Percentiles rank a stretch among this genome's conserved stretches.
Evolutionary conservation across 306 rosid genomes (phyloP).

Genomic region (Lathyrus sativus): DNA sequence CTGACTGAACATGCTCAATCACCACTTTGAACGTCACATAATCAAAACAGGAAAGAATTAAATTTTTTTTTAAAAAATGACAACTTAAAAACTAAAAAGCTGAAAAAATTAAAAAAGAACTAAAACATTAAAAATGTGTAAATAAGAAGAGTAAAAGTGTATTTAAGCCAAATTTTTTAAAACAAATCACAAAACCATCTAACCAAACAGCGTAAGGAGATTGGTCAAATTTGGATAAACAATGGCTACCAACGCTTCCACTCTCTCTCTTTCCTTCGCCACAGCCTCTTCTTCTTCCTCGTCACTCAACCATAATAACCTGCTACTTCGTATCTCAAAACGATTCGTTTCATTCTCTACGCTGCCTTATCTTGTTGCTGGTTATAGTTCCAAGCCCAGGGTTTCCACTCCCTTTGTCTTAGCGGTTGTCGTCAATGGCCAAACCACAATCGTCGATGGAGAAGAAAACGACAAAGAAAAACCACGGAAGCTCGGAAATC

Average conservation of each 20-base stretch:
- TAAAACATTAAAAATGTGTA: too few species aligned
- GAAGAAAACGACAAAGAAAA: conserved; percentile 4
- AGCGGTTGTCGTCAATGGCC: conserved; percentile 39
- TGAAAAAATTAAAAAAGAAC: too few species aligned
- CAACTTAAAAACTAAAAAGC: too few species aligned
- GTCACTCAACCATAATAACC: neutral
- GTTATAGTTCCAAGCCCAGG: too few species aligned
- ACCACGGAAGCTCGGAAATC: conserved; percentile 33
- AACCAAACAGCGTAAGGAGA: too few species aligned
- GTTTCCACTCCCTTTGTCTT: neutral
- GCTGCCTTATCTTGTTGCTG: neutral
- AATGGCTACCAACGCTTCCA: neutral
- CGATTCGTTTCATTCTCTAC: neutral
- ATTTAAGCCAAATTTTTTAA: too few species aligned
- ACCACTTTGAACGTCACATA: too few species aligned
- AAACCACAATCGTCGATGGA: neutral
- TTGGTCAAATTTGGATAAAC: neutral
- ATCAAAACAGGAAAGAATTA: too few species aligned
- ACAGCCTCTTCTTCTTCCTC: neutral
- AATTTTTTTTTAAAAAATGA: too few species aligned
- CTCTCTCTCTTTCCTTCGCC: neutral
- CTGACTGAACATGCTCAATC: too few species aligned
- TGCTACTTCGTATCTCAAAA: neutral
- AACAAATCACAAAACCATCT: too few species aligned
- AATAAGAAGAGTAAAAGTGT: too few species aligned